Percentiles rank a stretch among this genome's conserved stretches.
These are phyloP conservation scores for Sphagnum magellanicum DNA, from an alignment of 228 moss, liverwort and hornwort genomes.

Conservation along the genomic window DNA sequence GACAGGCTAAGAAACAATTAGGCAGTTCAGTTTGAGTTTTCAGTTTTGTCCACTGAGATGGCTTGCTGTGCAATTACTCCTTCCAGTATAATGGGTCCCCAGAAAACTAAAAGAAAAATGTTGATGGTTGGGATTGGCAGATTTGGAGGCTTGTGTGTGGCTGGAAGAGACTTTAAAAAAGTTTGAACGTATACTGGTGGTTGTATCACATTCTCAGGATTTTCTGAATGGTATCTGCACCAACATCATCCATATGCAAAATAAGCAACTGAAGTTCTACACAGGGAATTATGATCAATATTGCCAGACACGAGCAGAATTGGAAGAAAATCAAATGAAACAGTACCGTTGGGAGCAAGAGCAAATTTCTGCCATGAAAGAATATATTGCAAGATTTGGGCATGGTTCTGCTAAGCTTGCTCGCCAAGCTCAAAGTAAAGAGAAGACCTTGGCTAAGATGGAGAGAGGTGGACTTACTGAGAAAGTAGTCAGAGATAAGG, in stretches of 20 bases:
- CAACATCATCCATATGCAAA: constrained; percentile 97
- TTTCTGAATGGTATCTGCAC: constrained; percentile 94
- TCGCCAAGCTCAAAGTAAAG: constrained; percentile 95
- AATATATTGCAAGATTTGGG: constrained; percentile 89
- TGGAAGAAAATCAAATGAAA: constrained; percentile 99
- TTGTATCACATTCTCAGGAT: constrained; percentile 97
- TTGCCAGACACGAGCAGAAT: constrained; percentile 73
- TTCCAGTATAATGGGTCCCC: no score
- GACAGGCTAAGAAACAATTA: no score
- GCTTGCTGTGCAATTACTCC: no score
- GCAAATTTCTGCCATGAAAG: constrained; percentile 93
- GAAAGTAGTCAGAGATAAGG: constrained; percentile 87
- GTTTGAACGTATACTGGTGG: constrained; percentile 88
- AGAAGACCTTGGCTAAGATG: constrained; percentile 97
- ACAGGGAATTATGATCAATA: constrained; percentile 90
- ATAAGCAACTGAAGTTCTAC: constrained; percentile 86
- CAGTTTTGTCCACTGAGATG: no score
- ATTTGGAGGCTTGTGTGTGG: constrained; percentile 98
- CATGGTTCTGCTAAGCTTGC: constrained; percentile 97
- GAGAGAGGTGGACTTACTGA: constrained; percentile 94
- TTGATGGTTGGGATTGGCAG: constrained; percentile 17
- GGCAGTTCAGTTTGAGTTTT: no score
- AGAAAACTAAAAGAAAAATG: no score
- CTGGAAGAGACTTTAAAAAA: constrained; percentile 87
- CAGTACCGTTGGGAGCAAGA: constrained; percentile 98